A percentile compares a stretch with the other conserved stretches of the same genome.
Evolutionary conservation across 768 basidiomycete genomes (phyloP).

Genomic region (Kwoniella bestiolae): DNA sequence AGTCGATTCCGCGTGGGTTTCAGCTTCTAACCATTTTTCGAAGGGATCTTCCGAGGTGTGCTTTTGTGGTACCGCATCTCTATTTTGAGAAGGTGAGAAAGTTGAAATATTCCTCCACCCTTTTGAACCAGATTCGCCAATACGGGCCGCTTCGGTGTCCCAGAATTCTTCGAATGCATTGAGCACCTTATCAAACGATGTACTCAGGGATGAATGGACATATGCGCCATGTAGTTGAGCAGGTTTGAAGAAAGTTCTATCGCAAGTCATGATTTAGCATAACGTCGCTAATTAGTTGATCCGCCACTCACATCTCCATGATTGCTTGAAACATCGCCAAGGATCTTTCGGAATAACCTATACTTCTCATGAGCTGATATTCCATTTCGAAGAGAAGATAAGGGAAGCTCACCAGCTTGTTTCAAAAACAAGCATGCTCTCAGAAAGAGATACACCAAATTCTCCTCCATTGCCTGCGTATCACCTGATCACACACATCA

Average conservation of each 20-base stretch:
- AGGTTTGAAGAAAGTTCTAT: slow-evolving; percentile 56
- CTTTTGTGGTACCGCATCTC: neutral
- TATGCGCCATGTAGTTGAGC: slow-evolving; percentile 25
- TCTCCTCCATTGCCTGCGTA: slow-evolving; percentile 51
- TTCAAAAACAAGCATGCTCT: slow-evolving; percentile 55
- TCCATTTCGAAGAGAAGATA: neutral
- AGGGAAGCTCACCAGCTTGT: slow-evolving; percentile 54
- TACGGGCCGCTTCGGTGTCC: slow-evolving; percentile 53
- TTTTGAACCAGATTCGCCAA: slow-evolving; percentile 33
- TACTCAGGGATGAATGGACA: neutral
- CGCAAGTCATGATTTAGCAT: neutral
- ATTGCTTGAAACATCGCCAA: slow-evolving; percentile 57
- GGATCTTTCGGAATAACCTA: slow-evolving; percentile 58
- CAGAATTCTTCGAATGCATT: slow-evolving; percentile 57
- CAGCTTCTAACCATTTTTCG: slow-evolving; percentile 52
- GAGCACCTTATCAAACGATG: slow-evolving; percentile 35
- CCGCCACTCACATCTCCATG: slow-evolving; percentile 56
- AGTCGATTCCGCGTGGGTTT: slow-evolving; percentile 29
- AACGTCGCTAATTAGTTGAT: neutral
- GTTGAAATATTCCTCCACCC: slow-evolving; percentile 50
- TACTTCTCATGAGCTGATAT: neutral
- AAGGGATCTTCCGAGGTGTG: slow-evolving; percentile 40
- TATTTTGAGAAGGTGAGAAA: neutral
- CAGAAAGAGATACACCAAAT: slow-evolving; percentile 57
- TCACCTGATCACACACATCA: slow-evolving; percentile 14